Evolutionary conservation across 305 asterid species (phyloP), one percentile per base, ranked within the genome.

Genomic region (Lippia alba): DNA sequence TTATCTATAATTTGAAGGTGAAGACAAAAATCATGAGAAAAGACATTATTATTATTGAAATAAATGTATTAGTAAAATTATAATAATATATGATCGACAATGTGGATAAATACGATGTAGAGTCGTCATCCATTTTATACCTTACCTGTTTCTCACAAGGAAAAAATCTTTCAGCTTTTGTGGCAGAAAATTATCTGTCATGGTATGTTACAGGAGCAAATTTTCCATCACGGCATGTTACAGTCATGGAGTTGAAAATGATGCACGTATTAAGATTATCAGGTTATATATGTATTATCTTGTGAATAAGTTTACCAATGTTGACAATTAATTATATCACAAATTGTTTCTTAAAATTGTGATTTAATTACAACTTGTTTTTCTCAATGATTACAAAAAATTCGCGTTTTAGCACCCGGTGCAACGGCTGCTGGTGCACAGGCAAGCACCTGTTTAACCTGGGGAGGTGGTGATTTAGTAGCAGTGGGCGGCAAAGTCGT

Each of bases 221-320:
- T 36, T 36, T 4, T 36, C 61, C 41, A 61, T 50, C 60, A 58
- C 62, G 33, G 65, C 56, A 60, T 71, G 73, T 40, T 32, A 50
- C 44, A 44, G 74, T 74, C 39, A 65, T 74, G 80, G 73, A 58
- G 64, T 16, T 56, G 80, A 79, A 71, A 74, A 72, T 44, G 82
- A 73, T 66, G 56, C 57, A 17, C 30, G 30, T 17, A 45, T 33
- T 7, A 40, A 15, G 32, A 9, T 12, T 8, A 45, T 45, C 40
- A n/a, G n/a, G n/a, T n/a, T n/a, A n/a, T n/a, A n/a, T n/a, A n/a
- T n/a, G n/a, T n/a, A n/a, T n/a, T n/a, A n/a, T n/a, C n/a, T n/a
- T n/a, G n/a, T n/a, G n/a, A n/a, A n/a, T n/a, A n/a, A n/a, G n/a
- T n/a, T n/a, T n/a, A n/a, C n/a, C n/a, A n/a, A n/a, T n/a, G n/a